These are phyloP conservation scores for Allium cepa DNA, from an alignment of 106 monocot genomes.

Conservation along the genomic window DNA sequence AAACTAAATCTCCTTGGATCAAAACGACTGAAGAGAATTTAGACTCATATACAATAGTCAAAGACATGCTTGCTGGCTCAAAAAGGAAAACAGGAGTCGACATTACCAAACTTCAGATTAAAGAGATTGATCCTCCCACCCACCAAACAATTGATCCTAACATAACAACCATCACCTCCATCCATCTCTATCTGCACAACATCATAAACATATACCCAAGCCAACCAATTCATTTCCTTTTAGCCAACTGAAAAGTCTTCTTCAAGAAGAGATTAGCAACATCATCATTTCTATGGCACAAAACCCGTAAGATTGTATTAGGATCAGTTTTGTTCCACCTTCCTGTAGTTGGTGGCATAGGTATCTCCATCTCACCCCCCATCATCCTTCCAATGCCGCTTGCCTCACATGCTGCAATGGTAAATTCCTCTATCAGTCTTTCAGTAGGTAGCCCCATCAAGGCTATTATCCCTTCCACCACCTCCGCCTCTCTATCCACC, in stretches of 20 bases:
- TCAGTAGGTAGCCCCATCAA: constrained; percentile 41
- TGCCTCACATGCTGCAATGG: constrained; percentile 21
- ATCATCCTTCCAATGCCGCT: not conserved
- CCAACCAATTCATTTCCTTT: constrained; percentile 26
- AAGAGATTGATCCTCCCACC: too few species aligned
- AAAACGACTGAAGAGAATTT: too few species aligned
- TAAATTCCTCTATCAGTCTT: constrained; percentile 49
- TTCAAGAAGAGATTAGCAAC: constrained; percentile 41
- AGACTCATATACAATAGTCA: too few species aligned
- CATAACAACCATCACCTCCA: too few species aligned
- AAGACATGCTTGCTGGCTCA: too few species aligned
- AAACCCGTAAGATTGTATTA: constrained; percentile 37
- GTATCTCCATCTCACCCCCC: constrained; percentile 8
- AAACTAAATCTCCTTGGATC: too few species aligned
- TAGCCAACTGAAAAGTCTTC: constrained; percentile 46
- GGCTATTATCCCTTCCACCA: constrained; percentile 36
- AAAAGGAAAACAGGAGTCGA: too few species aligned
- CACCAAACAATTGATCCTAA: too few species aligned
- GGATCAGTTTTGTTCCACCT: constrained; percentile 43
- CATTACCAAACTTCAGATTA: too few species aligned
- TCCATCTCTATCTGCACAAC: too few species aligned
- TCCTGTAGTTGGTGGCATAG: constrained; percentile 42
- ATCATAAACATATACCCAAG: too few species aligned
- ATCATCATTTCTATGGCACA: constrained; percentile 55
- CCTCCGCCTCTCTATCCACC: constrained; percentile 46